Conservation (phyloP, 192 early-diverging fungal genomes). For the Phycomyces nitens region DNA sequence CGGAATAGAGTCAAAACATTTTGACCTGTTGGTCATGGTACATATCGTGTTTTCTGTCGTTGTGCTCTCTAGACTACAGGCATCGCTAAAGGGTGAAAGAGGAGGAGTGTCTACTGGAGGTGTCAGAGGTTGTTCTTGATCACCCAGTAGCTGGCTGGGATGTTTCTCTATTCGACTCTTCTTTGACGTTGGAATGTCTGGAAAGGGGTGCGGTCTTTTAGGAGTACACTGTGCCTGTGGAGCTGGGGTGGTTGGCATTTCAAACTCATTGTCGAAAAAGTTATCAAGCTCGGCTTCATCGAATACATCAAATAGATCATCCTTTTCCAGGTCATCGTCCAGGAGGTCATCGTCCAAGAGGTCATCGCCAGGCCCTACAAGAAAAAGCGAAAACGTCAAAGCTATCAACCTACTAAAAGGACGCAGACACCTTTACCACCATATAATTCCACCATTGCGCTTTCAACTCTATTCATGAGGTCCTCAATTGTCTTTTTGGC, state of each 20-base stretch:
- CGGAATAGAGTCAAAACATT: background rate
- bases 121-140: background rate
- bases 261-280: no score
- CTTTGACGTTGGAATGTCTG: no score
- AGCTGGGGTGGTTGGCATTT: no score
- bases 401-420: background rate
- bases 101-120: background rate
- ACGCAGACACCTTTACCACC: background rate
- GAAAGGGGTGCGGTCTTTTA: no score
- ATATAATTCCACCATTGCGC: background rate
- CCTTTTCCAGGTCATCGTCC: no score
- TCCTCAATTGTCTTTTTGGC: background rate
- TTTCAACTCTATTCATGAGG: background rate
- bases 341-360: no score
- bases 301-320: no score
- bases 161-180: background rate
- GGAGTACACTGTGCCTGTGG: no score
- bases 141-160: background rate
- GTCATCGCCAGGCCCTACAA: no score
- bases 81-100: background rate
- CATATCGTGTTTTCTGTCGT: background rate
- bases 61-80: background rate
- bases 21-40: background rate
- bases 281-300: no score
- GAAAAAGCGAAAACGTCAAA: background rate